Evolutionary conservation across 2,329 filamentous ascomycete genomes (phyloP), one percentile per base, ranked within the genome.

Genomic region (Penicillium janthinellum): DNA sequence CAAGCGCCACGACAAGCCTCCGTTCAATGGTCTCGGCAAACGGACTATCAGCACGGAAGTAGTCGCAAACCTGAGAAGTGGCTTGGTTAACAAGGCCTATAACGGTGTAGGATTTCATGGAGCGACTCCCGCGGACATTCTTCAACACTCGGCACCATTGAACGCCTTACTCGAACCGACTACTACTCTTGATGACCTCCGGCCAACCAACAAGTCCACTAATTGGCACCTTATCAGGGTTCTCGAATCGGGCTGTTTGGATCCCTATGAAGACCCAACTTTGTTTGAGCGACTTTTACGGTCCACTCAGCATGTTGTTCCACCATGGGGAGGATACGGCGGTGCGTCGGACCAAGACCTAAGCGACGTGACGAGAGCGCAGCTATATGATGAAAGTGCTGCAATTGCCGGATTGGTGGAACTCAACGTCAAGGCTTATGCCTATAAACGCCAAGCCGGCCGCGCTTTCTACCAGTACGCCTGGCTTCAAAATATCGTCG

Each of bases 1-100:
- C 17, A 62, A 54, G n/a, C 59, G 61, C 15, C 56, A 52, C 15
- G 42, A 63, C 7, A 65, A 64, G 49, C 60, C 65, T 6, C 65
- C 73, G 2, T 78, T 79, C 60, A 69, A 74, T 34, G 77, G 78
- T n/a, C 73, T 80, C 37, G 78, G 75, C 2, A 60, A 63, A 44
- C 72, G 77, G 52, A 86, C 83, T 0, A 80, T 88, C 65, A 87
- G 84, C 66, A 77, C 78, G 44, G 86, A 88, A 71, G 79, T 88
- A 11, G 78, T 87, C 28, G 75, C 80, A 54, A 82, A 83, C 5
- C 79, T 86, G 42, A 73, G 86, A 34, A 83, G 86, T 65, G 82
- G 80, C 15, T 69, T 86, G 14, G 68, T 82, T 42, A 83, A 81
- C 60, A 67, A 70, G 12, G 69, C 81, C 44, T 78, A 77, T 56